Base-by-base conservation (phyloP, 768 basidiomycete species). In the Boletellus sp. region DNA sequence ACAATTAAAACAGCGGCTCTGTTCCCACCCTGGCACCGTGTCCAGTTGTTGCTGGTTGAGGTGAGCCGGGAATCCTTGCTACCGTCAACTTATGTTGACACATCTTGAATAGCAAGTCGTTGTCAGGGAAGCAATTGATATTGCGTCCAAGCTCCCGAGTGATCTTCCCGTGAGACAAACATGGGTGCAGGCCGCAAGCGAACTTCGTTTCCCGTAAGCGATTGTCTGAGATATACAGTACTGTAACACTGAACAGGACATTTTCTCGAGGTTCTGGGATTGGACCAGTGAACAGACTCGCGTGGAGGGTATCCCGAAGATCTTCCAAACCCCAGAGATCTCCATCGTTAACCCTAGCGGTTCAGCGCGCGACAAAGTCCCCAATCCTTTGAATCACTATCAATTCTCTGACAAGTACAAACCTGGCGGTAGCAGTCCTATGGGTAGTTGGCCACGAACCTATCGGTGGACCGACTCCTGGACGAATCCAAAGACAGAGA, bases 11-110 rank as follows among this genome's bases (percentile, higher is more conserved):
- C 26, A 60, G 59, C 59, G 42, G 48, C 56, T 22, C 23, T 60
- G 19, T 60, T 60, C 42, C 59, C 59, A 20, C 35, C 55, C 15
- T 60, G 59, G 59, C 59, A 60, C 12, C 55, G 59, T 40, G 38
- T 53, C 16, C 35, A 50, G n/a, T 0, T 54, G 19, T 7, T 60
- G 43, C 42, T 60, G 17, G 15, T 51, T 10, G 59, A 60, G 42
- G 59, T 55, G 16, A 26, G 48, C 42, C 11, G 2, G 12, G 6
- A 8, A 23, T 34, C 36, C 35, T 7, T 4, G 1, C 11, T 3
- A 13, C 22, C 1, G 22, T 20, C 4, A 12, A 6, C n/a, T 38
- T 3, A 2, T 22, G 23, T 31, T 6, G 16, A 33, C 6, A 20
- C 0, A 12, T 6, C 3, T 24, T 10, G 8, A 28, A 35, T 40